Evolutionary conservation across 164 flowering plant species (phyloP), one percentile per base, ranked within the genome.

Genomic region (Saururus chinensis): DNA sequence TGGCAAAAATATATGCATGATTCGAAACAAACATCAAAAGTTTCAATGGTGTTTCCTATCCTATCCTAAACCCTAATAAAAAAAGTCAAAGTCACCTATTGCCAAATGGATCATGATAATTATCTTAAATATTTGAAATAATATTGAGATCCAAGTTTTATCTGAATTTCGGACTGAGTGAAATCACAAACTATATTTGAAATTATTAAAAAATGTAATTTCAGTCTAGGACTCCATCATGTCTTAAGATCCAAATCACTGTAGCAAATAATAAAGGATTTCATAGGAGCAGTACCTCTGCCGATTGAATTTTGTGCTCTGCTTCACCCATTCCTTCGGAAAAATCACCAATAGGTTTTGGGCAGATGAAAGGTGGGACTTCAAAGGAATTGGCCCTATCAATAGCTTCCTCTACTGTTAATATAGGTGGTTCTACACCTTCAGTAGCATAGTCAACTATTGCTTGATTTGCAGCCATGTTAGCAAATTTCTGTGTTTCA

Each of bases 381-480:
- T 83, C 87, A 68, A 84, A 81, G 66, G 88, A 76, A 77, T 96
- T 89, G 24, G 90, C 84, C 66, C 80, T 80, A 69, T 78, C 71
- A 66, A 85, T 96, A 59, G 97, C 98, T 60, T 89, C 89, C 77
- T 92, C 92, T n/a, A 92, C 87, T 22, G 93, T 75, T 66, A 92
- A 74, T 63, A 89, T 89, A 7, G 96, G 93, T 7, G 82, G 78
- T 53, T 82, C 92, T 16, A 88, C 51, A 71, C 81, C 75, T 62
- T 78, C 87, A 45, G 68, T 58, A 60, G 77, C 89, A 72, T 92
- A 92, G 49, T 81, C 82, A 67, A 92, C 82, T 25, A 72, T 71
- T 9, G 84, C 95, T 59, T 57, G n/a, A 0, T 74, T 67, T 42
- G 96, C 93, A 56, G 90, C 98, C 77, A 74, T 63, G 75, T 88